These are phyloP conservation scores for Stromatinia cepivora DNA, from an alignment of 2,329 filamentous ascomycete genomes.

Conservation along the genomic window DNA sequence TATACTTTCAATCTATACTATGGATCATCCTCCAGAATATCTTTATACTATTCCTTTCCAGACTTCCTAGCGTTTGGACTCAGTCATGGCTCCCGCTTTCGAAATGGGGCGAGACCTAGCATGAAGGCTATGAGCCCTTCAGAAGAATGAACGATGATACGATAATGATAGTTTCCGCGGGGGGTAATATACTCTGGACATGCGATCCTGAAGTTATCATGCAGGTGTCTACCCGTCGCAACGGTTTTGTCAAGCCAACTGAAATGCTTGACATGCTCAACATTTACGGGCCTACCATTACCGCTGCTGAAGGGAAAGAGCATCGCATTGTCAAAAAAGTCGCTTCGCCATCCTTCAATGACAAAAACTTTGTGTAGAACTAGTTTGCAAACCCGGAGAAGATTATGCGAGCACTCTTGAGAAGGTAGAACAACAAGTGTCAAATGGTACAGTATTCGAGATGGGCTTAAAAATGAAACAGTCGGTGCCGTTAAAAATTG, in stretches of 20 bases:
- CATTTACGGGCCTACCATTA: constrained; percentile 15
- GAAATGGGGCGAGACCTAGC: constrained; percentile 1
- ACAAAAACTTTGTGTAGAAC: constrained; percentile 4
- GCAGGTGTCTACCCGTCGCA: constrained; percentile 9
- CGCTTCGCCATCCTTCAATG: constrained; percentile 15
- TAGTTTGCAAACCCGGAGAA: not conserved
- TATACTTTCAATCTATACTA: constrained; percentile 18
- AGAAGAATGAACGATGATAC: not conserved
- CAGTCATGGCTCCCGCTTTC: constrained; percentile 7
- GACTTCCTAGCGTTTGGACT: not conserved
- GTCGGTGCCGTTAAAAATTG: not conserved
- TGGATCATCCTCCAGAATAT: constrained; percentile 17
- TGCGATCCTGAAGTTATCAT: constrained; percentile 12
- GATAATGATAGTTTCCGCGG: constrained; percentile 8
- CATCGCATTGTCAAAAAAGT: constrained; percentile 6
- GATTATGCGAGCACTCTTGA: not conserved
- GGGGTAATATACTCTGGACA: constrained; percentile 13
- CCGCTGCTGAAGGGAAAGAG: constrained; percentile 12
- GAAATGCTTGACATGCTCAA: constrained; percentile 14
- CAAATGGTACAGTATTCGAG: not conserved
- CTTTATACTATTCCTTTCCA: constrained; percentile 3
- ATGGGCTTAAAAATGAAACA: constrained; percentile 13
- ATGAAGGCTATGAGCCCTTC: constrained; percentile 16
- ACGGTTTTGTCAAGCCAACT: constrained; percentile 6
- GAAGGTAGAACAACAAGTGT: constrained; percentile 8